phyloP scores from a whole-genome alignment of 305 asterid species.

The Fraxinus floribunda region DNA sequence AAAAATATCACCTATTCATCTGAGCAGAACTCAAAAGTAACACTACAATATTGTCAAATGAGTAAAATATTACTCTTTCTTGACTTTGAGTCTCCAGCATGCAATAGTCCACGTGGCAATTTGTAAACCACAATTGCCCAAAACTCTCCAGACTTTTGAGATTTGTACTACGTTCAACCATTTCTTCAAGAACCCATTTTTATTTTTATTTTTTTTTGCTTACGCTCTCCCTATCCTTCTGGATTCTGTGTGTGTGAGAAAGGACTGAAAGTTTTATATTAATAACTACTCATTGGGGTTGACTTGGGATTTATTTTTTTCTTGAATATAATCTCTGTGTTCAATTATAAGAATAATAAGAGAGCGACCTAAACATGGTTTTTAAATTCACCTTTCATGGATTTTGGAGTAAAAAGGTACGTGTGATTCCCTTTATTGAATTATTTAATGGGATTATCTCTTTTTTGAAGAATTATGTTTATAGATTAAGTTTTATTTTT shows the following conservation, averaged over 20 bases:
- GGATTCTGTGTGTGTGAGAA: neutral
- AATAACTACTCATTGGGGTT: conserved; percentile 1
- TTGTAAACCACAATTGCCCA: conserved; percentile 38
- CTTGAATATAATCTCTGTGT: neutral
- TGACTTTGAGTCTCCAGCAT: conserved; percentile 22
- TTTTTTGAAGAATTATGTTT: neutral
- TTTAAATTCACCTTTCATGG: neutral
- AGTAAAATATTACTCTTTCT: neutral
- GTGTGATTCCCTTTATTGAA: conserved; percentile 20
- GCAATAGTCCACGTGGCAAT: conserved; percentile 56
- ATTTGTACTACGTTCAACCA: neutral
- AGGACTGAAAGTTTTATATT: neutral
- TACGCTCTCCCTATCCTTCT: neutral
- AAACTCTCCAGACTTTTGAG: conserved; percentile 21
- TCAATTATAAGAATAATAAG: neutral
- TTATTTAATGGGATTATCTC: conserved; percentile 19
- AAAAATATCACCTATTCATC: neutral
- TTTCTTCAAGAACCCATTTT: neutral
- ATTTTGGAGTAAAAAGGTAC: conserved; percentile 30
- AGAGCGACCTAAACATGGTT: neutral
- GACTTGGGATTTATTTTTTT: neutral
- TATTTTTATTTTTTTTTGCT: neutral
- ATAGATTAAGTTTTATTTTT: conserved; percentile 6
- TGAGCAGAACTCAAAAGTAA: neutral
- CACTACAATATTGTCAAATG: neutral